These are phyloP conservation scores for Apophysomyces variabilis DNA, from an alignment of 371 early-diverging fungal species.

Conservation along the genomic window DNA sequence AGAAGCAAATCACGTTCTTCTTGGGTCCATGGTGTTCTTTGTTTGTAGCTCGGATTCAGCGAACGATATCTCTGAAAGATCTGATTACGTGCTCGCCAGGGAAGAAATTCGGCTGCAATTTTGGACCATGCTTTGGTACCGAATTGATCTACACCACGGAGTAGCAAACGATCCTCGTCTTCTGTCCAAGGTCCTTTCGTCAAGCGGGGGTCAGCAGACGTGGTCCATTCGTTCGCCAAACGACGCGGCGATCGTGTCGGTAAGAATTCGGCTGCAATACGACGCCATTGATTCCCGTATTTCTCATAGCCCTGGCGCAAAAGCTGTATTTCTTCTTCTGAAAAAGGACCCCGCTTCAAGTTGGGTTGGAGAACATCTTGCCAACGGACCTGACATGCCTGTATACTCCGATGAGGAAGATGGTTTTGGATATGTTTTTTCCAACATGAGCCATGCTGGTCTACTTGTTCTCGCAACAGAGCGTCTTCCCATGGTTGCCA, in stretches of 20 bases:
- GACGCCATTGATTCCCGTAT: slow-evolving; percentile 32
- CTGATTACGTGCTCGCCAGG: slow-evolving; percentile 21
- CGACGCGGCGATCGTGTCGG: slow-evolving; percentile 35
- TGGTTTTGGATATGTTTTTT: slow-evolving; percentile 32
- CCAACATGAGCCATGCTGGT: slow-evolving; percentile 42
- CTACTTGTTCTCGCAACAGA: slow-evolving; percentile 31
- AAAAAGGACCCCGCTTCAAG: slow-evolving; percentile 35
- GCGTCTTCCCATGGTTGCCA: slow-evolving; percentile 52
- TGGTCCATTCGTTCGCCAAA: slow-evolving; percentile 32
- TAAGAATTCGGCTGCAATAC: slow-evolving; percentile 27
- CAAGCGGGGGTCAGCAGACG: not conserved
- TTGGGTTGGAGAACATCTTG: slow-evolving; percentile 26
- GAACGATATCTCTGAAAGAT: slow-evolving; percentile 27
- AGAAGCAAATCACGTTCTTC: slow-evolving; percentile 41
- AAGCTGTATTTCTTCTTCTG: slow-evolving; percentile 19
- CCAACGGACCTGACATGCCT: slow-evolving; percentile 32
- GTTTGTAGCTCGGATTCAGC: slow-evolving; percentile 7
- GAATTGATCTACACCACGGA: slow-evolving; percentile 27
- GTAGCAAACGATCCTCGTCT: slow-evolving; percentile 36
- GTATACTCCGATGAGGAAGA: slow-evolving; percentile 37
- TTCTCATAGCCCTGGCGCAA: slow-evolving; percentile 23
- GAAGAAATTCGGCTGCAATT: slow-evolving; percentile 28
- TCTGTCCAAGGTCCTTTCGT: slow-evolving; percentile 26
- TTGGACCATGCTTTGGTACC: slow-evolving; percentile 30
- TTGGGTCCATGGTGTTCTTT: slow-evolving; percentile 29